A percentile compares a stretch with the other conserved stretches of the same genome.
Conservation (phyloP, 768 basidiomycete species). For the Auricularia cornea region DNA sequence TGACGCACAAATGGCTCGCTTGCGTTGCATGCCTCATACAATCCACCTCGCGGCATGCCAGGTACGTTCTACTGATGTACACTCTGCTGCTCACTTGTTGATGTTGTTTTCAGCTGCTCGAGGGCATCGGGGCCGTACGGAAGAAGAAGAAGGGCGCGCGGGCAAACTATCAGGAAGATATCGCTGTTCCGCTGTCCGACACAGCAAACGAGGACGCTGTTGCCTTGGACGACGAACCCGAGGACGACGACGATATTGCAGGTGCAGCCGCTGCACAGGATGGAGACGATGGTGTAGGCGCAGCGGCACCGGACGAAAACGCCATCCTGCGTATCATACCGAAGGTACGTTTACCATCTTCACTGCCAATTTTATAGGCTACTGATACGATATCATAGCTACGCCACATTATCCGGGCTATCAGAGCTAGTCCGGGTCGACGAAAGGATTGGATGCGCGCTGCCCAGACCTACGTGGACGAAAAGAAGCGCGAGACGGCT, state of each 20-base stretch:
- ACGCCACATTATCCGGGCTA: conserved; percentile 5
- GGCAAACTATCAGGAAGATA: conserved; percentile 9
- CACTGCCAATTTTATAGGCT: neutral
- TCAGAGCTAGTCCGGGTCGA: conserved; percentile 4
- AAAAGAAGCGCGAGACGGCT: neutral
- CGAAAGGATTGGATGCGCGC: conserved; percentile 3
- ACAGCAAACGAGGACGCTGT: conserved; percentile 10
- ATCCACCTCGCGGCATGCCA: conserved; percentile 19
- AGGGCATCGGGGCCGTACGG: conserved; percentile 23
- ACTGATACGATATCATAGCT: conserved; percentile 5
- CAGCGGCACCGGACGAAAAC: too few relatives aligned
- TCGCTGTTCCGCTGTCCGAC: conserved; percentile 2
- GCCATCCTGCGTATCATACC: neutral
- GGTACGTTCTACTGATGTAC: conserved; percentile 8
- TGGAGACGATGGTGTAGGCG: too few relatives aligned
- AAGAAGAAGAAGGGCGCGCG: conserved; percentile 17
- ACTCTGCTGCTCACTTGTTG: neutral
- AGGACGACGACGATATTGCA: too few relatives aligned
- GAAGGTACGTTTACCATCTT: neutral
- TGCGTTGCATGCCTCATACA: conserved; percentile 22
- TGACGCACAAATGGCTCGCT: conserved; percentile 9
- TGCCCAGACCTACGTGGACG: conserved; percentile 1
- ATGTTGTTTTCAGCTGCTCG: conserved; percentile 18
- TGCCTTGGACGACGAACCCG: conserved; percentile 1
- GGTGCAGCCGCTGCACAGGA: too few relatives aligned